These are phyloP conservation scores for Volvox africanus DNA, from an alignment of 139 green algal genomes.

Conservation along the genomic window DNA sequence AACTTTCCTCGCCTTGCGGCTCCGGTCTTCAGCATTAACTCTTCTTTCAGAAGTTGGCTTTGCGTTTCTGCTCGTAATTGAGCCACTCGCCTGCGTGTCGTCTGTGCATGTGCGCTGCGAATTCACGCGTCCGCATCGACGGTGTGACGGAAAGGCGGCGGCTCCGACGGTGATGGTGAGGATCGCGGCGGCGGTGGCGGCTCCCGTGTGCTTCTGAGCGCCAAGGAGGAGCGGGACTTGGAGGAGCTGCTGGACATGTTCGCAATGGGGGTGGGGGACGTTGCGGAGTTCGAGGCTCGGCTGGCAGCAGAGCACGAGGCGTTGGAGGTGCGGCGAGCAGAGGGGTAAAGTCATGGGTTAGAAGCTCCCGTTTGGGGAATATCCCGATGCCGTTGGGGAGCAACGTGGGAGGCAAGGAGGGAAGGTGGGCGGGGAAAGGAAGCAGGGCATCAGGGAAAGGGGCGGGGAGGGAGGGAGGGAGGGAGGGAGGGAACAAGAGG, in stretches of 20 bases:
- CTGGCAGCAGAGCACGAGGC: conserved; percentile 59
- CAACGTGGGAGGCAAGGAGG: too few species aligned
- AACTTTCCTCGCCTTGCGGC: too few species aligned
- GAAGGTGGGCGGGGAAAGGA: neutral
- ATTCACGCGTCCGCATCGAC: too few species aligned
- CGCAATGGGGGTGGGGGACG: conserved; percentile 59
- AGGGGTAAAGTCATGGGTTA: neutral
- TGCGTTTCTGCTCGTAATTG: too few species aligned
- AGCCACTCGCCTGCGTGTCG: too few species aligned
- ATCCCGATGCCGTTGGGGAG: too few species aligned
- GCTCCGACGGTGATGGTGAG: neutral
- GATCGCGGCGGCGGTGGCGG: neutral
- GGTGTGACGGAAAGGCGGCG: neutral
- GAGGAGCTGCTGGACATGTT: conserved; percentile 70
- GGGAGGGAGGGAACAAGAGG: neutral
- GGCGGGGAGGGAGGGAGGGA: neutral
- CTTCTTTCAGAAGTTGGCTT: too few species aligned
- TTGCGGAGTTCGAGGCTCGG: conserved; percentile 49
- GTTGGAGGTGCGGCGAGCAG: conserved; percentile 52
- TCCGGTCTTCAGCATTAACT: too few species aligned
- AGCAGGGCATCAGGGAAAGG: neutral
- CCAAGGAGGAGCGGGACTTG: conserved; percentile 67
- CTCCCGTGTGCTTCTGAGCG: conserved; percentile 55
- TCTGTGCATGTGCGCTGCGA: too few species aligned
- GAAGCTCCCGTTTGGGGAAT: too few species aligned